phyloP scores from a whole-genome alignment of 345 rosid species.

The Camelina hispida region DNA sequence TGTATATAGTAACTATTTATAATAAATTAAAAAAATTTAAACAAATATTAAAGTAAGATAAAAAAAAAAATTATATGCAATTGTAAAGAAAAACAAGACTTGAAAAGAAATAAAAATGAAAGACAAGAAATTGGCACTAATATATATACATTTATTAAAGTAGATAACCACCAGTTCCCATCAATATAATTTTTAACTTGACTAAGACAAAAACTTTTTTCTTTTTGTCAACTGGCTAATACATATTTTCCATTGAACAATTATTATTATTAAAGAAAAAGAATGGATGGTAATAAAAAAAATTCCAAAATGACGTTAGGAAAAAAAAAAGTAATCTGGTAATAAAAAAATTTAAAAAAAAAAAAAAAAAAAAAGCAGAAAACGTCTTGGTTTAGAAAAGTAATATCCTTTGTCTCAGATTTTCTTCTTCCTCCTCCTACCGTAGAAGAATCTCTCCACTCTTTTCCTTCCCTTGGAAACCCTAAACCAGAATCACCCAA shows the following conservation, averaged over 20 bases:
- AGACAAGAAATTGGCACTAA: background rate
- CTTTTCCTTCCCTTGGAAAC: conserved; percentile 24
- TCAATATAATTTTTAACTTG: background rate
- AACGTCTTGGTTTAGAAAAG: conserved; percentile 36
- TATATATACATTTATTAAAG: background rate
- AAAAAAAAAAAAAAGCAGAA: background rate
- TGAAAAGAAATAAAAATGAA: too few species aligned
- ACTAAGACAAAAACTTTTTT: background rate
- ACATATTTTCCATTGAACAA: background rate
- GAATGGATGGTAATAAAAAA: background rate
- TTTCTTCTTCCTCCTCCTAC: conserved; percentile 40
- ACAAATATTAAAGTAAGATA: too few species aligned
- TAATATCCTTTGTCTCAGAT: conserved; percentile 32
- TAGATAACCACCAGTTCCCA: background rate
- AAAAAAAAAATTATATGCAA: too few species aligned
- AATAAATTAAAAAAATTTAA: too few species aligned
- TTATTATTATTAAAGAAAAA: background rate
- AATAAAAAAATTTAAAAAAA: background rate
- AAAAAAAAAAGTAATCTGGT: background rate
- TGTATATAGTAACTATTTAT: too few species aligned
- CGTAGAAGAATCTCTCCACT: conserved; percentile 46
- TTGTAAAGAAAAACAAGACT: background rate
- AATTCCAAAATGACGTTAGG: background rate
- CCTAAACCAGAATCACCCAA: conserved; percentile 32
- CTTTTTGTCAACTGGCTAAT: background rate